A percentile compares a stretch with the other conserved stretches of the same genome.
phyloP scores from a whole-genome alignment of 2,329 filamentous ascomycete genomes.

The Ciborinia camelliae region DNA sequence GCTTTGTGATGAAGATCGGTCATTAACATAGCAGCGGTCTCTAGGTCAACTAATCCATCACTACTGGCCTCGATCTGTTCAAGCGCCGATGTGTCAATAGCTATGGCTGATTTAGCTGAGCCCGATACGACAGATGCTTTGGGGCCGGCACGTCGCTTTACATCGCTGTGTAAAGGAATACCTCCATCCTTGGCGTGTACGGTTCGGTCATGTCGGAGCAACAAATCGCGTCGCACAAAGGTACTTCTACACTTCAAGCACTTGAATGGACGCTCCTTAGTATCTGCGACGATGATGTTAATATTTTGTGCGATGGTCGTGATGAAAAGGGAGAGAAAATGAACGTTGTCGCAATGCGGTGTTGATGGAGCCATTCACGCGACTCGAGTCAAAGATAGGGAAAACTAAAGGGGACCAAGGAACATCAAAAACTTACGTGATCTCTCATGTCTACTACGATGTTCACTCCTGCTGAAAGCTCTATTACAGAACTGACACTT shows the following conservation, averaged over 20 bases:
- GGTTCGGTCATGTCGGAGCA: constrained; percentile 94
- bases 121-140: constrained; percentile 62
- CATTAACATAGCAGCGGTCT: constrained; percentile 97
- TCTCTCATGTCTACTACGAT: constrained; percentile 93
- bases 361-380: constrained; percentile 18
- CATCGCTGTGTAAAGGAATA: constrained; percentile 87
- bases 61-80: constrained; percentile 91
- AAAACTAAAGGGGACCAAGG: constrained; percentile 19
- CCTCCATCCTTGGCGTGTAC: constrained; percentile 98
- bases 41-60: constrained; percentile 90
- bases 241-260: constrained; percentile 98
- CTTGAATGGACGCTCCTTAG: constrained; percentile 98
- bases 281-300: constrained; percentile 58
- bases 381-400: constrained; percentile 24
- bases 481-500: constrained; percentile 98
- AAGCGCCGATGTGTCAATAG: constrained; percentile 78
- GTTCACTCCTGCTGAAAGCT: constrained; percentile 95
- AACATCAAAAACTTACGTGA: constrained; percentile 72
- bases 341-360: constrained; percentile 4
- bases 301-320: constrained; percentile 9
- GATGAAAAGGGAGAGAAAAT: background rate
- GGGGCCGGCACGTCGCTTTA: constrained; percentile 74
- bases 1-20: constrained; percentile 97
- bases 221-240: constrained; percentile 93
- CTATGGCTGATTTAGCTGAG: constrained; percentile 73